Base-by-base conservation (phyloP, 2,329 filamentous ascomycete genomes). In the Sclerotinia spermophila region DNA sequence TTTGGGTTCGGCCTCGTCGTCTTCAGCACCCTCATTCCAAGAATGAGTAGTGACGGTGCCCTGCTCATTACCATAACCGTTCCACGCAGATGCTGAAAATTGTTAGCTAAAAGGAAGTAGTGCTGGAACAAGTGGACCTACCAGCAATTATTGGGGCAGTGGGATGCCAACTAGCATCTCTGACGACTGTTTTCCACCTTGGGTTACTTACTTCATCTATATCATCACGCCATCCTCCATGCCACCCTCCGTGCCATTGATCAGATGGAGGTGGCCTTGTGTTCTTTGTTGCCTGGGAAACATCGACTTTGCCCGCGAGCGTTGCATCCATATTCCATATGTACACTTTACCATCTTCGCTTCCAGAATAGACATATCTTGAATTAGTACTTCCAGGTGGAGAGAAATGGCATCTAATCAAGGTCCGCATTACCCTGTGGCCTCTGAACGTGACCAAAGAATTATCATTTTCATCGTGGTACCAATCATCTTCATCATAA, bases 271-370 rank as follows among this genome's bases (percentile, higher is more conserved):
- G 81, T 1, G 88, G 87, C 53, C 90, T 83, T 15, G 87, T 86
- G 73, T 88, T 85, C 71, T 84, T 83, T 0, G 93, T 96, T 1
- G 91, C 89, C 72, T 85, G 82, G 58, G 87, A 86, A 10, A 97
- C 94, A 78, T 98, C 89, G 60, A 99, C 90, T 56, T 86, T 89
- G 6, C 87, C 88, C 0, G 92, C 93, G 17, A 92, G 78, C 0
- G 94, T 97, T 44, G 93, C 94, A 78, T 99, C 94, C 81, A 98
- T 83, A 78, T 98, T 98, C 86, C 92, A 99, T 56, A 98, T 87
- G 76, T 94, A 95, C 0, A 97, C 92, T 71, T 91, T 92, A 64
- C 96, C 96, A 75, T 97, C 93, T 74, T 93, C 89, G 76, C 92
- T 96, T 33, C 96, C 96, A 30, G 91, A 92, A 81, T 97, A 98